phyloP scores from a whole-genome alignment of 163 green algal genomes.

The Scenedesmus sp. region DNA sequence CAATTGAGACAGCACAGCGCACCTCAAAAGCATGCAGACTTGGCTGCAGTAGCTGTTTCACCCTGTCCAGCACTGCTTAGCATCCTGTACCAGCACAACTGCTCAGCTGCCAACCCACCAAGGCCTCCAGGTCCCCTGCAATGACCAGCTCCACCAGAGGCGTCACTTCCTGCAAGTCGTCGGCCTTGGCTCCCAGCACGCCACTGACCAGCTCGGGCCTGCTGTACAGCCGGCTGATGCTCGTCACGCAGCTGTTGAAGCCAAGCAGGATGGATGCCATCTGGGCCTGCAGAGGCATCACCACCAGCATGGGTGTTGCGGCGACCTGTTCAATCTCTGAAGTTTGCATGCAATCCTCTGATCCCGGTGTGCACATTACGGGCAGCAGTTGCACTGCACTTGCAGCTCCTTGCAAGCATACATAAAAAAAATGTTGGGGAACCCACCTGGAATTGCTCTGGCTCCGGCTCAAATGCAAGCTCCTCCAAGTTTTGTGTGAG shows the following conservation, averaged over 20 bases:
- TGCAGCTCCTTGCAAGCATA: background rate
- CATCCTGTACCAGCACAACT: background rate
- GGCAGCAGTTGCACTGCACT: background rate
- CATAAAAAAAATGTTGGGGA: background rate
- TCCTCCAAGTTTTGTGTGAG: conserved; percentile 56
- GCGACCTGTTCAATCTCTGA: too few species aligned
- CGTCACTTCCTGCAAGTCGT: conserved; percentile 61
- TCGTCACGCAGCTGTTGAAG: conserved; percentile 52
- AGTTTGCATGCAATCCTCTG: background rate
- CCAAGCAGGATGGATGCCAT: conserved; percentile 38
- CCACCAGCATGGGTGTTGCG: background rate
- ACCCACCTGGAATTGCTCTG: conserved; percentile 72
- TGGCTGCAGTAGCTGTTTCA: background rate
- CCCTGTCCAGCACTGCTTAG: background rate
- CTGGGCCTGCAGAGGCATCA: conserved; percentile 33
- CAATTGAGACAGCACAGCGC: background rate
- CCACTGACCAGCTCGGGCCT: conserved; percentile 61
- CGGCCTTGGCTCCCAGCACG: conserved; percentile 70
- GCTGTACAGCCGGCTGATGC: conserved; percentile 72
- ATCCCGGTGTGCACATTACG: too few species aligned
- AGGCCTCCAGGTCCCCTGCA: conserved; percentile 67
- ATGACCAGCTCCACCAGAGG: conserved; percentile 80
- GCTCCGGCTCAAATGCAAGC: conserved; percentile 71
- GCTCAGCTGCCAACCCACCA: conserved; percentile 59
- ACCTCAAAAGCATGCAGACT: background rate